Percentiles rank a stretch among this genome's conserved stretches.
These are phyloP conservation scores for Tetracentron sinense DNA, from an alignment of 164 flowering plant species.

Conservation along the genomic window DNA sequence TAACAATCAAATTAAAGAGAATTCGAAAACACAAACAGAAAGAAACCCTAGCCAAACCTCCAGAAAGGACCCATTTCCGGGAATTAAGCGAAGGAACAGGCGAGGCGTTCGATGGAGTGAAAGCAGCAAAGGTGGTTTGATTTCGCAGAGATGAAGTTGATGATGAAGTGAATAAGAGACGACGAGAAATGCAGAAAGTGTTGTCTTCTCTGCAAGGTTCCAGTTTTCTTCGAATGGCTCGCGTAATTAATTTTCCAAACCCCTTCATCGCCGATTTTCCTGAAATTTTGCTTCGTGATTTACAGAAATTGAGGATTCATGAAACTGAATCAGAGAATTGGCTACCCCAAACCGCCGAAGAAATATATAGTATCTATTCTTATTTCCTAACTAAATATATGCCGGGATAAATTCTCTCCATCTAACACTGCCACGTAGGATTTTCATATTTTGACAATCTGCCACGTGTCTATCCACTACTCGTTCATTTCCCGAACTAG, in stretches of 20 bases:
- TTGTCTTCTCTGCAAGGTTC: not conserved
- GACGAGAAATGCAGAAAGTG: not conserved
- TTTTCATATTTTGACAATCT: no score
- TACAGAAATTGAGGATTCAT: no score
- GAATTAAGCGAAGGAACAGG: not conserved
- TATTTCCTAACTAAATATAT: no score
- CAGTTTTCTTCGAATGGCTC: constrained; percentile 1
- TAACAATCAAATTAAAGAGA: not conserved
- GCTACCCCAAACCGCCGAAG: no score
- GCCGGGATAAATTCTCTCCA: no score
- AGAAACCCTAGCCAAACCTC: constrained; percentile 1
- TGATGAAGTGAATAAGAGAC: not conserved
- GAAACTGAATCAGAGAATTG: no score
- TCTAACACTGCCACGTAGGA: no score
- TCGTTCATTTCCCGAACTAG: no score
- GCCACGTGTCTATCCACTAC: no score
- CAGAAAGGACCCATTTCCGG: not conserved
- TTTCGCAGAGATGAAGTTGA: not conserved
- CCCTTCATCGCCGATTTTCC: not conserved
- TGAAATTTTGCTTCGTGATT: no score
- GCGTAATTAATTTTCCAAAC: constrained; percentile 4
- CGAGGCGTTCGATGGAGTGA: not conserved
- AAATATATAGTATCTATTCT: no score
- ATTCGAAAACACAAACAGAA: not conserved
- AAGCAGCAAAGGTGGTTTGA: not conserved